Conservation (phyloP, 2,329 filamentous ascomycete species). For the Calonectria ilicicola region DNA sequence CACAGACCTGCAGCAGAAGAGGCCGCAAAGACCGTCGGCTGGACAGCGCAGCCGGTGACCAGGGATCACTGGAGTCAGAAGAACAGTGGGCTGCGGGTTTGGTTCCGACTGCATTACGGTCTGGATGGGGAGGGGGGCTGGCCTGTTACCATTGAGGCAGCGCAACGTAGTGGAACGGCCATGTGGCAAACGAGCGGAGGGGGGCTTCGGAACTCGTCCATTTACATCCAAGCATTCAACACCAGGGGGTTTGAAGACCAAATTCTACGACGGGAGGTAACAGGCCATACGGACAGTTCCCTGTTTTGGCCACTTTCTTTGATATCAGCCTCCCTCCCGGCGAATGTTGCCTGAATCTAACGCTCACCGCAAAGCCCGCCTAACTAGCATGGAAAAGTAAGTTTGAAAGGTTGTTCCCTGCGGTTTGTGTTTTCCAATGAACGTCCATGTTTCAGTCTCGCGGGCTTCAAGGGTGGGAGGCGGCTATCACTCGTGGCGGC, state of each 20-base stretch:
- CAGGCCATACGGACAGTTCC: background rate
- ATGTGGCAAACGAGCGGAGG: background rate
- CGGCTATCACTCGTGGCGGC: background rate
- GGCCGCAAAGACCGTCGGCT: background rate
- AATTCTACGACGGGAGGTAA: background rate
- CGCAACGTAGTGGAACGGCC: slow-evolving; percentile 10
- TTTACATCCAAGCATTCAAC: background rate
- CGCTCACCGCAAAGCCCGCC: background rate
- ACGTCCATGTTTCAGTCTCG: slow-evolving; percentile 22
- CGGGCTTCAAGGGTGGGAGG: background rate
- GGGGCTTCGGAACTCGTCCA: background rate
- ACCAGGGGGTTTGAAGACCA: background rate
- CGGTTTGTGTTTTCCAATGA: background rate
- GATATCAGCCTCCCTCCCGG: background rate
- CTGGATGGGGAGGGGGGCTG: background rate
- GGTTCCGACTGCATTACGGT: background rate
- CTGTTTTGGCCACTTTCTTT: background rate
- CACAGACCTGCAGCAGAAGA: background rate
- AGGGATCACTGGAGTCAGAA: background rate
- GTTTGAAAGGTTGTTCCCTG: slow-evolving; percentile 25
- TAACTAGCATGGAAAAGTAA: background rate
- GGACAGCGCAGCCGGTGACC: background rate
- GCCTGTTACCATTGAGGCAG: background rate
- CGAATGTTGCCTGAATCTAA: background rate
- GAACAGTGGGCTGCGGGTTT: background rate